Evolutionary conservation across 140 eudicot species (phyloP), one percentile per base, ranked within the genome.

Genomic region (Bidens hawaiensis): DNA sequence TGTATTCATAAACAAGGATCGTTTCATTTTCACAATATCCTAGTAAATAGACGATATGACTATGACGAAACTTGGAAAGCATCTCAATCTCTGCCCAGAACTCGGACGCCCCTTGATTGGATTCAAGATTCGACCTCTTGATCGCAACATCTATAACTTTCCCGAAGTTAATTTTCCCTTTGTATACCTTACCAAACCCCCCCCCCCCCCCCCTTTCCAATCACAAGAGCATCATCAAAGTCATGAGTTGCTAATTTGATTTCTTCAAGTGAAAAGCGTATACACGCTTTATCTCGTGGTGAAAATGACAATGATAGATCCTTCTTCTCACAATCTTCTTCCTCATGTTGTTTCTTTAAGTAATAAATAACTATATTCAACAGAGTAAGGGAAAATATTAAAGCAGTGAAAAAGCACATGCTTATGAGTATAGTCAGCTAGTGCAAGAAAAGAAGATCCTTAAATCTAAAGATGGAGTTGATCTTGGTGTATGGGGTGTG

Each of bases 31-130:
- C 65, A 56, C 64, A 58, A 33, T 75, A 75, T 41, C 80, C 75
- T 6, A 75, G 3, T 16, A 75, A 41, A 57, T 71, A 75, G 61
- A 75, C 71, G 4, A 75, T 54, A 60, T 75, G 80, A 4, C 80
- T 68, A 61, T 68, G 80, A 19, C 75, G 60, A 27, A 75, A 62
- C 71, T 45, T 64, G 15, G 78, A 72, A 72, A 72, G 78, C 72
- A 72, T 64, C 61, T n/a, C n/a, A n/a, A n/a, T n/a, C n/a, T n/a
- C n/a, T n/a, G n/a, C n/a, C n/a, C n/a, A n/a, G n/a, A n/a, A 72
- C 34, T 72, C 72, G 8, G 72, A 24, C 30, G 16, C 77, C 36
- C 66, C 77, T 72, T 72, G 77, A 31, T 42, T 53, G 28, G 77
- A 72, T 7, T 57, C 28, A 7, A 65, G 23, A 34, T 64, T 49